A percentile compares a stretch with the other conserved stretches of the same genome.
Evolutionary conservation across 2,329 filamentous ascomycete genomes (phyloP).

Genomic region (Aspergillus texensis): DNA sequence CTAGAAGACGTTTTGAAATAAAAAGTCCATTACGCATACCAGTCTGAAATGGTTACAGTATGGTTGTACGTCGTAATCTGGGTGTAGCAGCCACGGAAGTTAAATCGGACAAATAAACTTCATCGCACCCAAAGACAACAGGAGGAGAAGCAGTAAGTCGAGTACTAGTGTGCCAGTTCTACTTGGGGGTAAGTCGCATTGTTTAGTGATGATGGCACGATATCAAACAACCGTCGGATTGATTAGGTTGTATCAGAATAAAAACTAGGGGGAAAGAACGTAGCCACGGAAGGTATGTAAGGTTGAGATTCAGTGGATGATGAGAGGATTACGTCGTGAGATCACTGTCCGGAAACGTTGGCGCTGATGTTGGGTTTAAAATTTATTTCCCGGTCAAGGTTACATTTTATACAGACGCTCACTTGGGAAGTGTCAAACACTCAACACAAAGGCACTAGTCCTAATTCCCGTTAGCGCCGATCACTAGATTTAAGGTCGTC

Average conservation of each 20-base stretch:
- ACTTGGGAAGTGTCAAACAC: not conserved
- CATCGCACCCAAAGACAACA: not conserved
- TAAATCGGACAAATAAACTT: not conserved
- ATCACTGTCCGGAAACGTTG: not conserved
- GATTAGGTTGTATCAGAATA: too few relatives aligned
- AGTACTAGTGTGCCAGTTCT: too few relatives aligned
- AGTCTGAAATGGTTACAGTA: not conserved
- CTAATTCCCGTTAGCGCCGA: not conserved
- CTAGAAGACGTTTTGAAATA: not conserved
- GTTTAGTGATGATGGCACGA: too few relatives aligned
- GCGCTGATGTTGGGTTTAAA: not conserved
- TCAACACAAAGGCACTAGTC: not conserved
- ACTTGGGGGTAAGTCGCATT: too few relatives aligned
- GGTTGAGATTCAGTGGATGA: not conserved
- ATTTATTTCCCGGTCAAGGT: not conserved
- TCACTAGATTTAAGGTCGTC: not conserved
- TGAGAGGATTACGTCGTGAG: constrained; percentile 9
- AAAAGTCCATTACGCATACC: not conserved
- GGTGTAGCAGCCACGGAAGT: not conserved
- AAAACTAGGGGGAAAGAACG: too few relatives aligned
- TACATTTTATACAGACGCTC: not conserved
- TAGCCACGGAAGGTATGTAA: too few relatives aligned
- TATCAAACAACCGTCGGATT: too few relatives aligned
- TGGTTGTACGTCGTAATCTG: not conserved
- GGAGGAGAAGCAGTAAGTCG: too few relatives aligned